Evolutionary conservation across 768 basidiomycete genomes (phyloP), one percentile per base, ranked within the genome.

Genomic region (Amanita subjunquillea): DNA sequence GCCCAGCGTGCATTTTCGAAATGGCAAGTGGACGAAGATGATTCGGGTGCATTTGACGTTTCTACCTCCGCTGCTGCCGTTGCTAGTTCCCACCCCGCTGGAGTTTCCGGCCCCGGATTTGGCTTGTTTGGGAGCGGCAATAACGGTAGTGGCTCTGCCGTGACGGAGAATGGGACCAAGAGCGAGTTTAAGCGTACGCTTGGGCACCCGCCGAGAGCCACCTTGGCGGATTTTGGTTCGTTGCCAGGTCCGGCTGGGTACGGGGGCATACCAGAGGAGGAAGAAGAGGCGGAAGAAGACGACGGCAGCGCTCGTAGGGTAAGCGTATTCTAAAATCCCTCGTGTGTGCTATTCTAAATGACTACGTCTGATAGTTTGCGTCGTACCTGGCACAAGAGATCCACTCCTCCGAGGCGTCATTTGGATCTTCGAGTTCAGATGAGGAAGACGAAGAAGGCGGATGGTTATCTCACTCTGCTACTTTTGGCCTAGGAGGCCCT

Each of bases 401-500:
- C 58, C 78, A 80, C 53, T 69, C 79, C 0, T 70, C 77, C 23
- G 83, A 83, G 52, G 75, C 76, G 47, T 40, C 48, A 3, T 75
- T 80, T 54, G 29, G 72, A 22, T 76, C 76, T 64, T 61, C 78
- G 54, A 63, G 72, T 44, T 72, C 74, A 23, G 82, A 87, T 48
- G 86, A 87, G 46, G 87, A 87, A 13, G 86, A 88, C 15, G 85
- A 87, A 15, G 87, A 87, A 10, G 79, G 79, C 3, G 87, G 87
- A 0, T 91, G 89, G 90, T 65, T 91, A 23, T 74, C 87, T 3
- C 83, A 86, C 41, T 89, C 86, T 7, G 80, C 74, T 17, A 80
- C 74, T n/a, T 89, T 89, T 57, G 76, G 77, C 25, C 27, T 45
- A 13, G 43, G 51, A 22, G 69, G 71, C 48, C 72, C 75, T 15